Evolutionary conservation across 192 early-diverging fungal species (phyloP), one percentile per base, ranked within the genome.

Genomic region (Coemansia sp.): DNA sequence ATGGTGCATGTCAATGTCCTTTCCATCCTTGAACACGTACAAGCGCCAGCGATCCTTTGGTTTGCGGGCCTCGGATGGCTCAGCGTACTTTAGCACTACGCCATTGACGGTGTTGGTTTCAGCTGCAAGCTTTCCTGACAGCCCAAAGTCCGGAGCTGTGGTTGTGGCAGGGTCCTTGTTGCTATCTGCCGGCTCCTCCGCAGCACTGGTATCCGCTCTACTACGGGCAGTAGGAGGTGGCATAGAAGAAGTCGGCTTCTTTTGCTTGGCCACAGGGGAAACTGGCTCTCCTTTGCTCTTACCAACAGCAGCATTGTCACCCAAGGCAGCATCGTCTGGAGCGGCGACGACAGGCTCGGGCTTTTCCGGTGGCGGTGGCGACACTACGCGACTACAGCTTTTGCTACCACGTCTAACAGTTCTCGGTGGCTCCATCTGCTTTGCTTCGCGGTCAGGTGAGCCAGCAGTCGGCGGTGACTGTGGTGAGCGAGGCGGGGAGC

Each of bases 1-100:
- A 62, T 92, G 89, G 41, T 96, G 85, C 55, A 93, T 77, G 76
- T 98, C 96, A 34, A 94, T 80, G 72, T 95, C 89, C 45, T 95
- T 88, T 49, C 90, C 87, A 41, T 92, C 92, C 69, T 99, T 99
- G 74, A 98, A 99, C 2, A 97, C 92, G 71, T 97, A 97, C 20
- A 99, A 75, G 56, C 95, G 86, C 88, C 90, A 97, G 61, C 82
- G 84, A 12, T 82, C 72, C 15, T 62, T 84, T 7, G 95, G 93
- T 56, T 88, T 90, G 27, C 92, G 83, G 0, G 95, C 94, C 73
- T 99, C 97, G 0, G 89, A 76, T 0, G 97, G 97, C 73, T 99
- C 97, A 58, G 86, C 89, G 73, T 96, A 96, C 74, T 98, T 97
- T 22, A 98, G 74, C 40, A 91, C 78, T 1, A 94, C 89, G 29